Evolutionary conservation across 2,329 filamentous ascomycete genomes (phyloP), one percentile per base, ranked within the genome.

Genomic region (Endothia cerciana): DNA sequence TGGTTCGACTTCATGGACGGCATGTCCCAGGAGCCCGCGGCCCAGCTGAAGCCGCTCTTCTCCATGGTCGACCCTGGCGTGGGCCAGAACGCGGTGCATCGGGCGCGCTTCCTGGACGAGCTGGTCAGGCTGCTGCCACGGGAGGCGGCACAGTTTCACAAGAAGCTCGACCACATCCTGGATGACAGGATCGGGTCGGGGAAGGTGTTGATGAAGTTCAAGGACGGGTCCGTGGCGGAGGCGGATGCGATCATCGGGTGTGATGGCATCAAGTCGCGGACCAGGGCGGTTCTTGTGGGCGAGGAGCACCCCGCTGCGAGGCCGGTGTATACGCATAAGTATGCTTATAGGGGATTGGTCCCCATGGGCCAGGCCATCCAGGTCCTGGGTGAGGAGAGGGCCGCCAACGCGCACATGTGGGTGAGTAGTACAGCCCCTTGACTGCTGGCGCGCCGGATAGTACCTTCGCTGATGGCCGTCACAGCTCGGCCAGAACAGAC

Each of bases 221-320:
- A 41, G n/a, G 74, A 75, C 40, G 73, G 73, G 5, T 74, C 69
- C 0, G 69, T 67, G 22, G 74, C 71, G 3, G 69, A 71, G 63
- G 74, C 73, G 5, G 74, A 76, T 58, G 73, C 71, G 8, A 71
- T 86, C 0, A 74, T 89, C 49, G 86, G 85, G 1, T 87, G 85
- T 70, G 87, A 89, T 73, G 87, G 87, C 0, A 86, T 89, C 71
- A 88, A 88, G 73, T 85, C 82, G 1, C 77, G 79, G 36, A 81
- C 83, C 2, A 77, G 88, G 19, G 74, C 82, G 33, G 72, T 86
- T 2, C 74, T 90, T 7, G 75, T 89, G 0, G 83, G 82, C 1
- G 69, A 76, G 38, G 68, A 72, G 70, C 78, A 58, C 72, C 79
- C 61, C 68, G 80, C 40, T 62, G 80, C 65, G 69, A 85, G n/a